Evolutionary conservation across 371 early-diverging fungal species (phyloP).

Genomic region (Umbelopsis sp.): DNA sequence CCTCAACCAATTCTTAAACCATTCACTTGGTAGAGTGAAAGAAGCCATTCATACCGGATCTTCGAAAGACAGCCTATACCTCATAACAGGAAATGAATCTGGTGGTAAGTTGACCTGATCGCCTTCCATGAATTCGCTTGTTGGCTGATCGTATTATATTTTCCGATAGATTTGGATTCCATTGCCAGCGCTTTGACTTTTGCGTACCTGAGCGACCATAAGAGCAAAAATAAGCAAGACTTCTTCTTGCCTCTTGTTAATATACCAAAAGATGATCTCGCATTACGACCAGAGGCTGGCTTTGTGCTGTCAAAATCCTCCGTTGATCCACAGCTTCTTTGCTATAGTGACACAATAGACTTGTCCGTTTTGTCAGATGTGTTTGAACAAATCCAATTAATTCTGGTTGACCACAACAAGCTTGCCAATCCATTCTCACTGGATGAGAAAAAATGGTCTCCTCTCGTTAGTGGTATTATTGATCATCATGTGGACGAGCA

Average conservation of each 20-base stretch:
- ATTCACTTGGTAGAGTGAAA: conserved; percentile 1
- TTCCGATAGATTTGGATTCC: conserved; percentile 67
- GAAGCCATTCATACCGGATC: neutral
- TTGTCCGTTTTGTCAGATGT: conserved; percentile 23
- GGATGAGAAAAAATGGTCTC: conserved; percentile 19
- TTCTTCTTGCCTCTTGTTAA: conserved; percentile 60
- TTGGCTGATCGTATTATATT: neutral
- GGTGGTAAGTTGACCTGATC: conserved; percentile 50
- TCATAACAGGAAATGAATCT: conserved; percentile 76
- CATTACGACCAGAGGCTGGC: conserved; percentile 67
- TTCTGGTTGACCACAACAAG: conserved; percentile 70
- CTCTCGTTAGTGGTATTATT: conserved; percentile 59
- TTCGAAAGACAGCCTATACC: conserved; percentile 22
- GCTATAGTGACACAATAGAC: conserved; percentile 36
- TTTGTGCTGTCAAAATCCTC: conserved; percentile 44
- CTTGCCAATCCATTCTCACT: conserved; percentile 47
- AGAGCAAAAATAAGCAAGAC: conserved; percentile 14
- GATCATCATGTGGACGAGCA: conserved; percentile 80
- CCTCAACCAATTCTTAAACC: neutral
- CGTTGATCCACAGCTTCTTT: conserved; percentile 27
- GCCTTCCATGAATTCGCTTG: neutral
- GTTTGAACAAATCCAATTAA: conserved; percentile 24
- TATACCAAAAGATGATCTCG: conserved; percentile 62
- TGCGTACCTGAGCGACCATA: conserved; percentile 46
- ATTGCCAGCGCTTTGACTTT: conserved; percentile 63